These are phyloP conservation scores for Wickerhamomyces queroliae DNA, from an alignment of 805 yeast species.

Conservation along the genomic window DNA sequence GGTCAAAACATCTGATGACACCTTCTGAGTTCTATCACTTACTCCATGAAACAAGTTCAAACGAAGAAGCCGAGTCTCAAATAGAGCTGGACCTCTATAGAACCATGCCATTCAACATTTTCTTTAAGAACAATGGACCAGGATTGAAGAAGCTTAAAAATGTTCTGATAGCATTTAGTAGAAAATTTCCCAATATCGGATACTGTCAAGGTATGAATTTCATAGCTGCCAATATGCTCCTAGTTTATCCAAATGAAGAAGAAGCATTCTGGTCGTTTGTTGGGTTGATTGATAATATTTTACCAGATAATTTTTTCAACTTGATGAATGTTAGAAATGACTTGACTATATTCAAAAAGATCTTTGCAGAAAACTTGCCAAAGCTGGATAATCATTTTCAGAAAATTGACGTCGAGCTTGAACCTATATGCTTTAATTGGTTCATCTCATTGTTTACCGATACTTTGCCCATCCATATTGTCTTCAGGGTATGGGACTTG, in stretches of 20 bases:
- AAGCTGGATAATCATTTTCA: constrained; percentile 30
- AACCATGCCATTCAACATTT: constrained; percentile 49
- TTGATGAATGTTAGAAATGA: constrained; percentile 33
- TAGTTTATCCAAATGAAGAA: constrained; percentile 39
- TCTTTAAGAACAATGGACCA: constrained; percentile 49
- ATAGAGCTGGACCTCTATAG: constrained; percentile 48
- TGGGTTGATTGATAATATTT: constrained; percentile 40
- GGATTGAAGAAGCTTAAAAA: constrained; percentile 41
- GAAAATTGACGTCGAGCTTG: constrained; percentile 35
- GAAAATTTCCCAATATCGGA: constrained; percentile 42
- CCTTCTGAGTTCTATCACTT: constrained; percentile 42
- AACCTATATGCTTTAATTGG: constrained; percentile 50
- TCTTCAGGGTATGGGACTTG: constrained; percentile 48
- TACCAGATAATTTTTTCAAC: constrained; percentile 38
- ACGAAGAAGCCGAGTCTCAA: constrained; percentile 36
- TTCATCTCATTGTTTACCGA: constrained; percentile 50
- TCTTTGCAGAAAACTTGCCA: constrained; percentile 34
- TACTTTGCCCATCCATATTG: constrained; percentile 42
- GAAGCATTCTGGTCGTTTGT: constrained; percentile 51
- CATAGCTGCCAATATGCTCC: constrained; percentile 44
- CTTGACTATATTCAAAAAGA: constrained; percentile 29
- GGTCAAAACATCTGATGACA: constrained; percentile 35
- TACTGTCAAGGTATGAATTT: constrained; percentile 61
- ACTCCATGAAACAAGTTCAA: constrained; percentile 16
- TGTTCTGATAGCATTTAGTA: constrained; percentile 43